These are phyloP conservation scores for Ogataea methanolica DNA, from an alignment of 805 yeast genomes.

Conservation along the genomic window DNA sequence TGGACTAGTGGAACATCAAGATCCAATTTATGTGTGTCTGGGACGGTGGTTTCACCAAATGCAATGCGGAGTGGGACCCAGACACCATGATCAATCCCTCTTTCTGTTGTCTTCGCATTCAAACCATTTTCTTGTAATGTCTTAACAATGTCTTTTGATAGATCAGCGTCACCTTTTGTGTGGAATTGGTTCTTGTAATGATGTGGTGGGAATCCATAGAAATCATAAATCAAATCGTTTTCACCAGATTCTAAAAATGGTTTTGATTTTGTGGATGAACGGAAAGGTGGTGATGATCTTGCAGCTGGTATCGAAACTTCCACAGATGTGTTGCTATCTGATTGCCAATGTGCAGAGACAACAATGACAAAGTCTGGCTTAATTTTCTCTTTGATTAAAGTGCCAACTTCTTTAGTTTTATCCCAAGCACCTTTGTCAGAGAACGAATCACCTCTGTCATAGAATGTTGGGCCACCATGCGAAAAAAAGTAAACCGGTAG, in stretches of 20 bases:
- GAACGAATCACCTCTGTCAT: constrained; percentile 45
- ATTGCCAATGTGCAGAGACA: constrained; percentile 79
- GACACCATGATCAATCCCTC: constrained; percentile 80
- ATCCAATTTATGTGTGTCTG: constrained; percentile 36
- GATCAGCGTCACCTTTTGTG: constrained; percentile 35
- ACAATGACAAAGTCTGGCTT: constrained; percentile 65
- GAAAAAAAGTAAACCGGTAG: constrained; percentile 63
- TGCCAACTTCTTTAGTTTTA: constrained; percentile 46
- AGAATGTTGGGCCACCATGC: constrained; percentile 84
- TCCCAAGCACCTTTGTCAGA: constrained; percentile 59
- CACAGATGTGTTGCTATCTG: constrained; percentile 34
- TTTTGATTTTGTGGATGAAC: constrained; percentile 11
- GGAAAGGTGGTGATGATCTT: background rate
- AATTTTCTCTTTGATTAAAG: constrained; percentile 39
- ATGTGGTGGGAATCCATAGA: constrained; percentile 63
- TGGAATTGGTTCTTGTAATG: constrained; percentile 64
- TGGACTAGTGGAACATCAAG: constrained; percentile 46
- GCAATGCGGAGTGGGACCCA: constrained; percentile 81
- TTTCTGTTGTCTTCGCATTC: constrained; percentile 36
- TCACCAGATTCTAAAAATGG: constrained; percentile 29
- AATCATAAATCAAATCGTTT: constrained; percentile 66
- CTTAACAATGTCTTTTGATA: constrained; percentile 42
- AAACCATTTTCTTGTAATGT: constrained; percentile 41
- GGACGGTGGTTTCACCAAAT: constrained; percentile 39
- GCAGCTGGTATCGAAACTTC: constrained; percentile 44